Evolutionary conservation across 306 rosid species (phyloP), one percentile per base, ranked within the genome.

Genomic region (Corylus americana): DNA sequence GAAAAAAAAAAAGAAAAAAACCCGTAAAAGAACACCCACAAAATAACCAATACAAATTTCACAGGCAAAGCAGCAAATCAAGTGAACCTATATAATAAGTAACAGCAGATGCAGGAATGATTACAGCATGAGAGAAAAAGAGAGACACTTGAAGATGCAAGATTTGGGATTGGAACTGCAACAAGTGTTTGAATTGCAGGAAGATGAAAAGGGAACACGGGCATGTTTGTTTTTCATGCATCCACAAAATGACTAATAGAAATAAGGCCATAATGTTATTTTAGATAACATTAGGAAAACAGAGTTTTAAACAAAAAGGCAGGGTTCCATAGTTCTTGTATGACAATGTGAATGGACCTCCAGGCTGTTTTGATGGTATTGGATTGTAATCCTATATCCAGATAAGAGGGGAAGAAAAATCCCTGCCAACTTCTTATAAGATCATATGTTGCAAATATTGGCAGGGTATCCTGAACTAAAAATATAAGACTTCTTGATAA

Each of bases 121-220:
- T 61, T 59, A 12, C 27, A 0, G 68, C 9, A 20, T 68, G 70
- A 58, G 27, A 39, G 54, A 71, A 20, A 22, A 51, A 58, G 31
- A 67, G 70, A 57, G 79, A 78, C 61, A 31, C 27, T 50, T 74
- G 77, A 50, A 50, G 72, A 18, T 10, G 51, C 51, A 67, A 67
- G 50, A 67, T 67, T n/a, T 8, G n/a, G 72, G 50, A 39, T 14
- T 27, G 54, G 49, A 17, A 49, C 55, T 51, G 20, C 25, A 59
- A 50, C 7, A 18, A 20, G 50, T 70, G 64, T 54, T 53, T 16
- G 22, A 51, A 35, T 47, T 62, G 50, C 22, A 66, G 53, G 31
- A 57, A 62, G 47, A 54, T 11, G 55, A 58, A 51, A n/a, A 58
- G 20, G 17, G 55, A 16, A 64, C 3, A 44, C 42, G 45, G 11